Conservation (phyloP, 768 basidiomycete genomes). For the Pleurotus tuoliensis region DNA sequence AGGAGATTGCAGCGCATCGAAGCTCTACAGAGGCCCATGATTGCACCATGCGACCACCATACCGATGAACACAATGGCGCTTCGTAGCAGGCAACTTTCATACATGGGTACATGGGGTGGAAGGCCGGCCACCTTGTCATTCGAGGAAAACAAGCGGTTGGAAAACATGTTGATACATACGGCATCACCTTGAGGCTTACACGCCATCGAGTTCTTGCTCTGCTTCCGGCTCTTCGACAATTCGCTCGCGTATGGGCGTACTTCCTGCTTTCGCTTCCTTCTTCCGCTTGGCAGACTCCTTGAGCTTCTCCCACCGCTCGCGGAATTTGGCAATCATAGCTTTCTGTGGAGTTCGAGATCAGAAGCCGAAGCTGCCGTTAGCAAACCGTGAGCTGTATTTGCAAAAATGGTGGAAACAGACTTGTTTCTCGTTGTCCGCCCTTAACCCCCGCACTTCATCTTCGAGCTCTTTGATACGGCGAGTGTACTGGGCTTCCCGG, state of each 20-base stretch:
- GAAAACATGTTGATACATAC: background rate
- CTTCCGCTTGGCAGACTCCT: slow-evolving; percentile 84
- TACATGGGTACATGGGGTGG: background rate
- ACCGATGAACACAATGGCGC: background rate
- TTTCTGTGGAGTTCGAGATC: slow-evolving; percentile 47
- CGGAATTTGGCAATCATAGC: slow-evolving; percentile 78
- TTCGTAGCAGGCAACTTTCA: background rate
- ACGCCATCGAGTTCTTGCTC: slow-evolving; percentile 43
- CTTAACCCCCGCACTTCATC: slow-evolving; percentile 65
- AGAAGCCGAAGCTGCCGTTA: background rate
- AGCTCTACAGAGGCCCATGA: no score
- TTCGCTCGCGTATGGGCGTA: slow-evolving; percentile 55
- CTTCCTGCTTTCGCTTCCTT: slow-evolving; percentile 63
- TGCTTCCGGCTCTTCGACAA: slow-evolving; percentile 68
- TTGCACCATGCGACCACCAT: no score
- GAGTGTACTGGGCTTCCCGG: slow-evolving; percentile 48
- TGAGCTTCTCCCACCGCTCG: slow-evolving; percentile 87
- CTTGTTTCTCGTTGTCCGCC: slow-evolving; percentile 81
- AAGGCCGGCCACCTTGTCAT: no score
- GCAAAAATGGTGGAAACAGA: slow-evolving; percentile 25
- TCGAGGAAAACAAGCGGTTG: background rate
- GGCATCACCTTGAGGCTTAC: slow-evolving; percentile 14
- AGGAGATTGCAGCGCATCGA: no score
- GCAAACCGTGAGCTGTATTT: background rate
- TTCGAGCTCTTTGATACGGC: slow-evolving; percentile 76